Evolutionary conservation across 257 asterid species (phyloP), one percentile per base, ranked within the genome.

Genomic region (Plantago major): DNA sequence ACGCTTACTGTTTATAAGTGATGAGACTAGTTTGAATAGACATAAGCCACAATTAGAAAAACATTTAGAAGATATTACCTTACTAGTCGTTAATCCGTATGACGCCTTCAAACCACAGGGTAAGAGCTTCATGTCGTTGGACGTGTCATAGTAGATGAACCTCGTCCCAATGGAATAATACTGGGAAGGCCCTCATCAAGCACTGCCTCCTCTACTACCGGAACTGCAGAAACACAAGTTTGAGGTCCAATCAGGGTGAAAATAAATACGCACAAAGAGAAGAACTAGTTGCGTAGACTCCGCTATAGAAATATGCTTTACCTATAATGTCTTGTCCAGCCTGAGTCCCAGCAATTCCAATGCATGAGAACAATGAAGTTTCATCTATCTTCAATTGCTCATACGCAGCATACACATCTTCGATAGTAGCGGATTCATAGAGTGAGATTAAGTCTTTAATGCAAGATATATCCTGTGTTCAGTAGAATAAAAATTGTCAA

Each of bases 141-240:
- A 54, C 92, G 89, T 26, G 97, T 92, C 87, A 84, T 71, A 2
- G 95, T 88, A 62, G 98, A 88, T 17, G 98, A 84, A n/a, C 98
- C 97, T 58, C 98, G 84, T 18, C 98, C 97, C 74, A 80, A 70
- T 16, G 97, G 98, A 71, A 88, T 65, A 38, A 84, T 65, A 71
- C 77, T 79, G 3, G 64, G 90, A 76, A 84, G 71, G 57, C 89
- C 82, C 49, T 83, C 98, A 11, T 65, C 67, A 45, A 65, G 40
- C 40, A 33, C 40, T 70, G 78, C 89, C 55, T 79, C 96, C 67
- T 79, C 94, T 54, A 75, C 76, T 19, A 75, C 46, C 38, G 78
- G 46, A 56, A 59, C 97, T 84, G 89, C 54, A 66, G 42, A 74
- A 57, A 10, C 40, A 33, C 8, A 33, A 7, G 6, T 33, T 33